Evolutionary conservation across 768 basidiomycete genomes (phyloP), one percentile per base, ranked within the genome.

Genomic region (Calocybe cyanea): DNA sequence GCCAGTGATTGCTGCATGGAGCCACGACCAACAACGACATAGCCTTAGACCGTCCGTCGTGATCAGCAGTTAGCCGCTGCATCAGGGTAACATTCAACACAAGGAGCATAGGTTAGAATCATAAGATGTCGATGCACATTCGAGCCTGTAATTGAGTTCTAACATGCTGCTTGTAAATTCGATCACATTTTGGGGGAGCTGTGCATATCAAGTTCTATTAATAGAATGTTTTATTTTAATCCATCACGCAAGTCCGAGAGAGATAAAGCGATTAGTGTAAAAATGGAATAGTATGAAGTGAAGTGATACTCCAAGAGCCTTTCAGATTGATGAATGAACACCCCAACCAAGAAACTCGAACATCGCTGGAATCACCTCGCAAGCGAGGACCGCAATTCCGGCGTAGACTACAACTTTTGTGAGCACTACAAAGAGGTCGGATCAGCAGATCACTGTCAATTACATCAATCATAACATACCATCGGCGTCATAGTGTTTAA

Each of bases 371-470:
- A 85, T 68, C 0, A 70, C 63, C 52, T 85, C 81, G 11, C 69
- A 63, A 2, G 83, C 78, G 9, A 93, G 58, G 10, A 86, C 63
- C 0, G 78, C 91, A 49, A 98, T 95, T 0, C 94, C 93, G 41
- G 78, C 75, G 60, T 97, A 95, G 4, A 94, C 92, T 35, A 91
- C 80, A 10, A 93, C 82, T 68, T 93, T 94, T 20, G 92, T 93
- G 50, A 93, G 64, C 7, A 93, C 91, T 92, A 38, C 19, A n/a
- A 20, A 45, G 17, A 35, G 30, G 17, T 10, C 24, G 33, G 30
- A 28, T 50, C 36, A 53, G 28, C 9, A 19, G 45, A 37, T 38
- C 17, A 38, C 45, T 39, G 35, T 20, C 44, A 25, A 24, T 13
- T 13, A 20, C 5, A 31, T 20, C 3, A 32, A 50, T 13, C 34